These are phyloP conservation scores for Clitoria ternatea DNA, from an alignment of 306 rosid species.

Conservation along the genomic window DNA sequence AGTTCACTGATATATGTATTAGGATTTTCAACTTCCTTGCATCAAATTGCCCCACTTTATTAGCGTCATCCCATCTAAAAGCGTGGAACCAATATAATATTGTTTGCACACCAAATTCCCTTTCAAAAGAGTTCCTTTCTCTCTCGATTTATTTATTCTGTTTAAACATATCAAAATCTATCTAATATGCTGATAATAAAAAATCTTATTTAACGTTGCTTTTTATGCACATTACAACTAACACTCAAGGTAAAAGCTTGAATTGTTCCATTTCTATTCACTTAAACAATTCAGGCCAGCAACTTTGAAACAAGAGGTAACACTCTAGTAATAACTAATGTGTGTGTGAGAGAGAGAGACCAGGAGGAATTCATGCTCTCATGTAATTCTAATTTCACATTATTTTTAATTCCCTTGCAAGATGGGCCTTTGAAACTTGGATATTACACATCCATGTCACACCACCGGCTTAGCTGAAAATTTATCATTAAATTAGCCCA, in stretches of 20 bases:
- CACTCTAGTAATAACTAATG: too few species aligned
- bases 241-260: not conserved
- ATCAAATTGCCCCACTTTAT: not conserved
- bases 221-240: not conserved
- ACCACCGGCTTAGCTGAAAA: not conserved
- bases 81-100: not conserved
- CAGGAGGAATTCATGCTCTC: too few species aligned
- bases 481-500: not conserved
- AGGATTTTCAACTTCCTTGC: not conserved
- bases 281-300: not conserved
- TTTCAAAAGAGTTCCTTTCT: not conserved
- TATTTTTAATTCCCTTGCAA: too few species aligned
- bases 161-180: not conserved
- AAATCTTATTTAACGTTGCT: not conserved
- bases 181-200: not conserved
- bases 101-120: not conserved
- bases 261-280: not conserved
- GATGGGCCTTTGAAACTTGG: not conserved
- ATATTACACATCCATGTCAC: conserved; percentile 5
- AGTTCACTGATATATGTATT: too few species aligned
- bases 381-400: too few species aligned
- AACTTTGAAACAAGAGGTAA: not conserved
- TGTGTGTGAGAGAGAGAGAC: too few species aligned
- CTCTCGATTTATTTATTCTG: not conserved
- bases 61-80: not conserved